These are phyloP conservation scores for Aegilops bicornis DNA, from an alignment of 176 grass and related monocot genomes.

Conservation along the genomic window DNA sequence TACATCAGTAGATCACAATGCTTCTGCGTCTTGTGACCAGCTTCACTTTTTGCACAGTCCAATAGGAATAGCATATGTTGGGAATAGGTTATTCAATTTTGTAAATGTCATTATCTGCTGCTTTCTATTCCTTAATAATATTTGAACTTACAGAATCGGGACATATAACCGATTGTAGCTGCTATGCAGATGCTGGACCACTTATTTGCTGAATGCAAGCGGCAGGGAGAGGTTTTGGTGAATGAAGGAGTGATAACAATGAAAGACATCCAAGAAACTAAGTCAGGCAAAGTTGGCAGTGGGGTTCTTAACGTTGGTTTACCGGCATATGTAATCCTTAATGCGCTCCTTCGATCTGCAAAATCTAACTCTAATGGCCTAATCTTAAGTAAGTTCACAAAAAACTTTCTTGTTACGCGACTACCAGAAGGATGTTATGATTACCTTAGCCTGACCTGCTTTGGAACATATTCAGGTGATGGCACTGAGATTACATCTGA, in stretches of 20 bases:
- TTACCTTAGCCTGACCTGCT: neutral
- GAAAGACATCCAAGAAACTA: slow-evolving; percentile 84
- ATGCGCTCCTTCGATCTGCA: slow-evolving; percentile 67
- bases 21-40: neutral
- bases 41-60: neutral
- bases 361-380: slow-evolving; percentile 63
- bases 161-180: slow-evolving; percentile 23
- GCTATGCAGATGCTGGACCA: slow-evolving; percentile 72
- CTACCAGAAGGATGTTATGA: neutral
- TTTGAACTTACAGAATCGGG: neutral
- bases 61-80: neutral
- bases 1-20: neutral
- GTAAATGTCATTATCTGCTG: neutral
- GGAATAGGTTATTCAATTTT: neutral
- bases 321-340: slow-evolving; percentile 91
- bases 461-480: slow-evolving; percentile 53
- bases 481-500: slow-evolving; percentile 75
- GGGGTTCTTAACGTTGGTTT: slow-evolving; percentile 75
- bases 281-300: slow-evolving; percentile 69
- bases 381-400: slow-evolving; percentile 64
- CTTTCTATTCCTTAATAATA: neutral
- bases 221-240: slow-evolving; percentile 68
- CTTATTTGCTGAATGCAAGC: slow-evolving; percentile 78
- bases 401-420: neutral
- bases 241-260: slow-evolving; percentile 59